phyloP scores from a whole-genome alignment of 1,284 basidiomycete species.

The Trametes versicolor region DNA sequence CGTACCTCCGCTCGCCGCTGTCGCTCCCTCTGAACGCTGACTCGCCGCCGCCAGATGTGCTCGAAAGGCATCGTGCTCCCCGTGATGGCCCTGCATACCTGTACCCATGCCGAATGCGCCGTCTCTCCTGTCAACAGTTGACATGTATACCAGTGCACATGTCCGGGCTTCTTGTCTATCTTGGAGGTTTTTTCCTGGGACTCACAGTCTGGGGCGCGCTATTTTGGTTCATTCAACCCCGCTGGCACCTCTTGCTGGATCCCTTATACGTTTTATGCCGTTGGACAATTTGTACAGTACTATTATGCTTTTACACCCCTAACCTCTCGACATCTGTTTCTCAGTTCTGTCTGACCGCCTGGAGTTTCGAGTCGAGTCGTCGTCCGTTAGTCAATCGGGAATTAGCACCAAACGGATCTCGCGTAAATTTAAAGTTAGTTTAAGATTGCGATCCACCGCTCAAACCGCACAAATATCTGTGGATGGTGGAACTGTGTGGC shows the following conservation, averaged over 20 bases:
- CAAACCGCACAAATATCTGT: not conserved
- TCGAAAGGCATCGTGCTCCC: slow-evolving; percentile 57
- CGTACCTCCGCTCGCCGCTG: slow-evolving; percentile 61
- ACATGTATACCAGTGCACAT: slow-evolving; percentile 77
- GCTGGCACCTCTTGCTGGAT: no score
- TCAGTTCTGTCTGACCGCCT: not conserved
- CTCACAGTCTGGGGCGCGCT: slow-evolving; percentile 73
- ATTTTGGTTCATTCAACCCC: slow-evolving; percentile 45
- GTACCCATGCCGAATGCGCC: slow-evolving; percentile 67
- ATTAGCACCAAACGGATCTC: slow-evolving; percentile 5
- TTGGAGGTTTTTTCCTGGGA: slow-evolving; percentile 74
- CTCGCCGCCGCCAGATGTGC: slow-evolving; percentile 31
- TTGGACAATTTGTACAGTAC: no score
- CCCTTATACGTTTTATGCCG: no score
- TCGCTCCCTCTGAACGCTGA: slow-evolving; percentile 32
- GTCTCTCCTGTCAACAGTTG: slow-evolving; percentile 67
- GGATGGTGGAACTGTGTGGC: not conserved
- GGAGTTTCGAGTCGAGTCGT: not conserved
- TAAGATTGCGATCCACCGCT: slow-evolving; percentile 9
- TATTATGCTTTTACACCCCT: not conserved
- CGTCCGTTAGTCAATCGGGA: slow-evolving; percentile 1
- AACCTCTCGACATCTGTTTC: not conserved
- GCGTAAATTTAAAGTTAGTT: slow-evolving; percentile 18
- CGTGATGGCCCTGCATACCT: slow-evolving; percentile 59
- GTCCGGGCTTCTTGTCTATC: slow-evolving; percentile 64